Base-by-base conservation (phyloP, 176 grass and related monocot species). In the Juncus effusus region DNA sequence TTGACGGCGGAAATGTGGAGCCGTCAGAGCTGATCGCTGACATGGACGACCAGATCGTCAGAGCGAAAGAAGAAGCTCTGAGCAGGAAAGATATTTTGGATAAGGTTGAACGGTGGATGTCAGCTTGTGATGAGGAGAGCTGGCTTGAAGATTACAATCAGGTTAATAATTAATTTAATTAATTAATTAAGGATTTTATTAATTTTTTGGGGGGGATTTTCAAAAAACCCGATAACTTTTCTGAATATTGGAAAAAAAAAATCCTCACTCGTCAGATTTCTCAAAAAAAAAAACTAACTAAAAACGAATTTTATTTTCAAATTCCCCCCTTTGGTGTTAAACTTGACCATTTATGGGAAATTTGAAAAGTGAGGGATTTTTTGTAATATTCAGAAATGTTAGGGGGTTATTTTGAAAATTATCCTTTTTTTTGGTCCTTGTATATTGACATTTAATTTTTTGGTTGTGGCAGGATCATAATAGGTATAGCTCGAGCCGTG, bases 61-160 rank as follows among this genome's bases (percentile, higher is more conserved):
- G 87, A 86, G 89, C 95, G 36, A 99, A 99, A 82, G 95, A 99
- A 83, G 95, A 94, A 75, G 80, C 95, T 72, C 51, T 90, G 59
- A 99, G 95, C 51, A 85, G 95, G 75, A 94, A 99, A 72, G 95
- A 99, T 59, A 94, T 99, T 78, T 82, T 99, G 54, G 95, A 99
- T 64, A 99, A 87, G 54, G 89, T 99, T 54, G 95, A 99, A 72
- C 81, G 77, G 80, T 99, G 95, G 95, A 94, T 94, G 95, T 99
- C 95, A 16, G 72, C 95, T 0, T 99, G 95, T 67, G 89, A 99
- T 76, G 95, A 99, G 79, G 95, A 99, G 68, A 99, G 89, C 66
- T 94, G 95, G 95, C 95, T 99, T 71, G 95, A 99, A 76, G 95
- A 99, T 82, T 99, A 99, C 69, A 99, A 90, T 59, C 37, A 90